These are phyloP conservation scores for Afroboletus lepidellus DNA, from an alignment of 1,284 basidiomycete genomes.

Conservation along the genomic window DNA sequence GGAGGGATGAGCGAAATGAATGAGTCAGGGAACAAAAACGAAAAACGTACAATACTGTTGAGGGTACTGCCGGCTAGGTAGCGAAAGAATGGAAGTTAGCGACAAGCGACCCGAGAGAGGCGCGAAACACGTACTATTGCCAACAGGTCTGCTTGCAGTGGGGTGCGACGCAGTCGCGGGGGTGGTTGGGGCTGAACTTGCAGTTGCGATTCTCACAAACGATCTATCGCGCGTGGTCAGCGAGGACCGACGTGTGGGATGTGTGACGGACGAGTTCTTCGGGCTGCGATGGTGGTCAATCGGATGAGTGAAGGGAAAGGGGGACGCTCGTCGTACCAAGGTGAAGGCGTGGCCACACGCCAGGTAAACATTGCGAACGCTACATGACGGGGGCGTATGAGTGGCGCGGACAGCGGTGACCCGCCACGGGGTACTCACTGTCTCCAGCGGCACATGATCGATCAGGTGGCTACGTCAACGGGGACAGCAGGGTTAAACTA, in stretches of 20 bases:
- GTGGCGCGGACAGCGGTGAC: conserved; percentile 5
- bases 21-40: neutral
- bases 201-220: conserved; percentile 42
- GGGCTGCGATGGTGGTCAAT: conserved; percentile 26
- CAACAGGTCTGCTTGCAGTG: conserved; percentile 44
- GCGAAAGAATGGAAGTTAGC: conserved; percentile 15
- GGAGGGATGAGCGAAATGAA: neutral
- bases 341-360: conserved; percentile 39
- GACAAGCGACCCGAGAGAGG: conserved; percentile 12
- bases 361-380: conserved; percentile 44
- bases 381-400: conserved; percentile 17
- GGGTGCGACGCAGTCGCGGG: conserved; percentile 38
- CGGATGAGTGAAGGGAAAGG: neutral
- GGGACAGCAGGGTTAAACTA: neutral
- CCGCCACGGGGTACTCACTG: conserved; percentile 32
- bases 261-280: conserved; percentile 27
- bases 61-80: conserved; percentile 39
- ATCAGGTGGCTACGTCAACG: neutral
- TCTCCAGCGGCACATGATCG: conserved; percentile 38
- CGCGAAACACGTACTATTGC: conserved; percentile 41
- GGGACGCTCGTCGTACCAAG: conserved; percentile 33
- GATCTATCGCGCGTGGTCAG: conserved; percentile 34
- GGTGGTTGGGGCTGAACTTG: conserved; percentile 49
- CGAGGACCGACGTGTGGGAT: conserved; percentile 4
- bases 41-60: conserved; percentile 43